Evolutionary conservation across 805 yeast genomes (phyloP).

Genomic region (Metschnikowia shivogae): DNA sequence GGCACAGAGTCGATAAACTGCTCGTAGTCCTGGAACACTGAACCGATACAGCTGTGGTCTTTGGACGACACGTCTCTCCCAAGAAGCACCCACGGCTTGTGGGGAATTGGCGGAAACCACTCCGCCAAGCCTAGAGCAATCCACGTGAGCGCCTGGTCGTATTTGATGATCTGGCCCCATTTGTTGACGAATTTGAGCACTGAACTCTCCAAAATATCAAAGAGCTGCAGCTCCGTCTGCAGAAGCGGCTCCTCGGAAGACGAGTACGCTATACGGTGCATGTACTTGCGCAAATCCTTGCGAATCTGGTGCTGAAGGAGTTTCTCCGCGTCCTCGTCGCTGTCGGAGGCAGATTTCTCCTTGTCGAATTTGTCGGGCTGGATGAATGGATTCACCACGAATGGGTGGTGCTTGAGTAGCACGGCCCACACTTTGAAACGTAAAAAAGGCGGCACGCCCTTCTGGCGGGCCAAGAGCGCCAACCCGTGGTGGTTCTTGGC

Average conservation of each 20-base stretch:
- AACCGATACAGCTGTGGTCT: conserved; percentile 28
- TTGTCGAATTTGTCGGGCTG: conserved; percentile 45
- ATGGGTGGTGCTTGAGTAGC: conserved; percentile 76
- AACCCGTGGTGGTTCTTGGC: conserved; percentile 67
- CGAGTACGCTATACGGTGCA: conserved; percentile 41
- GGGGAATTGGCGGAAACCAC: conserved; percentile 71
- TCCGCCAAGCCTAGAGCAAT: conserved; percentile 83
- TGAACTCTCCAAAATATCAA: conserved; percentile 54
- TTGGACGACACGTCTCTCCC: conserved; percentile 43
- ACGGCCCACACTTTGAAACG: conserved; percentile 84
- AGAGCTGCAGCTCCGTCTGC: conserved; percentile 48
- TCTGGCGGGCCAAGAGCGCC: conserved; percentile 74
- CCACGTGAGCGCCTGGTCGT: conserved; percentile 84
- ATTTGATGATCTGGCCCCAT: conserved; percentile 76
- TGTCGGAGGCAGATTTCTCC: conserved; percentile 13
- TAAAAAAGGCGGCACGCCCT: conserved; percentile 80
- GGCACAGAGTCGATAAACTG: conserved; percentile 33
- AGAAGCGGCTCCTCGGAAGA: conserved; percentile 26
- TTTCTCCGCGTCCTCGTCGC: conserved; percentile 20
- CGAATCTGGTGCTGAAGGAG: conserved; percentile 35
- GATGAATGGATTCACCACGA: conserved; percentile 70
- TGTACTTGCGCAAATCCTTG: conserved; percentile 59
- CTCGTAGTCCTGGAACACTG: conserved; percentile 36
- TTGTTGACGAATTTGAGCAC: conserved; percentile 61
- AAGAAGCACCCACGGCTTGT: conserved; percentile 50